Evolutionary conservation across 2,329 filamentous ascomycete genomes (phyloP), one percentile per base, ranked within the genome.

Genomic region (Xylariomycetidae sp.): DNA sequence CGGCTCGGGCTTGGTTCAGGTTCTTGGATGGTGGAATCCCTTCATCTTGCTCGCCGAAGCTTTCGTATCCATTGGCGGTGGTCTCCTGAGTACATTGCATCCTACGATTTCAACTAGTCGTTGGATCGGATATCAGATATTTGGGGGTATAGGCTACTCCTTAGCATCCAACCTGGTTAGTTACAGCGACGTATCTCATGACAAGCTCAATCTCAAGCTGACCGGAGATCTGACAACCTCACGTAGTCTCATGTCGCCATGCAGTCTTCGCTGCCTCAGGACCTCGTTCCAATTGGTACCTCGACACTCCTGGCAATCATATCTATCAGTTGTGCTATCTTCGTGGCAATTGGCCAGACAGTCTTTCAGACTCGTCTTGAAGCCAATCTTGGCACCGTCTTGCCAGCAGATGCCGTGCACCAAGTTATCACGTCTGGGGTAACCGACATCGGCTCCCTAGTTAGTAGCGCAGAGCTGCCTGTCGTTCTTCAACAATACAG

Each of bases 91-190:
- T 4, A 48, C 44, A 2, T 32, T 49, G 6, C 36, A 46, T 15
- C 44, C 42, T 2, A 17, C 13, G 2, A 41, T 46, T 4, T 40
- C 36, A 3, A 12, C 6, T 1, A 27, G 26, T 1, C 38, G 40
- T 13, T 46, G 33, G 39, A 40, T 48, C 12, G 42, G 44, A 1
- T 49, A 42, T 25, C 46, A 49, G 14, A 48, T 48, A 3, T 38
- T 49, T 6, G 45, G 42, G 9, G 45, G 42, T 3, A 15, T 48
- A 16, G 44, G 42, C 1, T 49, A 44, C 16, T 40, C 45, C 0
- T 22, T 48, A 3, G 36, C 38, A 4, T 15, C 36, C 0, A 43
- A 34, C 13, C 18, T 45, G 17, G 42, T 47, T 23, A 30, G 42
- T 25, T 8, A 26, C 15, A 6, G 10, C 16, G 5, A 10, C 9